Percentiles rank a stretch among this genome's conserved stretches.
Conservation (phyloP, 2,329 filamentous ascomycete genomes). For the Neoascochyta sp. region DNA sequence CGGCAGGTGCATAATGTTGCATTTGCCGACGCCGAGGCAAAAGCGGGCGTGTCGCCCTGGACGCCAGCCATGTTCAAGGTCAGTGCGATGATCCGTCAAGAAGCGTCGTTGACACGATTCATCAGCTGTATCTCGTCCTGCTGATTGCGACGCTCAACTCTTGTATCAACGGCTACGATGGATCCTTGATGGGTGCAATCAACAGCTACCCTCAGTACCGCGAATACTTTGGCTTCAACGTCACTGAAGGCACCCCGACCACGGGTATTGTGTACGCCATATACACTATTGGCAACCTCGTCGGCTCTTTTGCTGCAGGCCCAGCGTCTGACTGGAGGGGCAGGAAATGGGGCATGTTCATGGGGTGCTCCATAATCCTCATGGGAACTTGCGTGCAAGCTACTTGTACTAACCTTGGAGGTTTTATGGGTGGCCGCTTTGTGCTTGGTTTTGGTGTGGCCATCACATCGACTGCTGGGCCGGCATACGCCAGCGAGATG, state of each 20-base stretch:
- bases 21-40: too few species aligned
- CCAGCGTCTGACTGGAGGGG: slow-evolving; percentile 43
- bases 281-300: slow-evolving; percentile 47
- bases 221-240: slow-evolving; percentile 42
- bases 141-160: slow-evolving; percentile 45
- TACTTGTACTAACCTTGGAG: slow-evolving; percentile 44
- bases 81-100: too few species aligned
- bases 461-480: slow-evolving; percentile 58
- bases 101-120: too few species aligned
- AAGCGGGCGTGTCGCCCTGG: too few species aligned
- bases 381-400: slow-evolving; percentile 52
- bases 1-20: too few species aligned
- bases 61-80: too few species aligned
- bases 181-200: slow-evolving; percentile 50
- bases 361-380: too few species aligned
- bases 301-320: slow-evolving; percentile 44
- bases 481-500: slow-evolving; percentile 62
- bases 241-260: slow-evolving; percentile 38
- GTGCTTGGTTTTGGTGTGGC: slow-evolving; percentile 61
- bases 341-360: too few species aligned
- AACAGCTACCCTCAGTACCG: slow-evolving; percentile 48
- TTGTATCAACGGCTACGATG: slow-evolving; percentile 49
- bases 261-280: slow-evolving; percentile 51
- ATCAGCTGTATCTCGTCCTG: slow-evolving; percentile 44
- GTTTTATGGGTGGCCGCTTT: slow-evolving; percentile 62